phyloP scores from a whole-genome alignment of 306 rosid species.

The Ceratonia siliqua region DNA sequence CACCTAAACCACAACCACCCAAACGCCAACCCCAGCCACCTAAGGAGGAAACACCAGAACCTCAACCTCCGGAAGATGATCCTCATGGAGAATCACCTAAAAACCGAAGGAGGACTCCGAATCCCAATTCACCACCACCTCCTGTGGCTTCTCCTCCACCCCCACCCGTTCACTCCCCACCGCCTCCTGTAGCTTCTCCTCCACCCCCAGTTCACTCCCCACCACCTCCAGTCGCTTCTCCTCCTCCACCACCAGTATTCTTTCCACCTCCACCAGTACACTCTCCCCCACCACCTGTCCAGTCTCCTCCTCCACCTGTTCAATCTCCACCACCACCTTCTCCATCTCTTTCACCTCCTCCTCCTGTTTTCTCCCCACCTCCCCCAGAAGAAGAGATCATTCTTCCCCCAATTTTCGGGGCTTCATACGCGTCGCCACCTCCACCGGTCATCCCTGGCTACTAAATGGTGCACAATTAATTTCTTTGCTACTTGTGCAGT shows the following conservation, averaged over 20 bases:
- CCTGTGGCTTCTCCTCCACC: not conserved
- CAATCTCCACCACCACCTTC: slow-evolving; percentile 28
- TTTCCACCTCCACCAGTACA: not conserved
- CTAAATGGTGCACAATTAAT: slow-evolving; percentile 3
- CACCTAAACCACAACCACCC: not conserved
- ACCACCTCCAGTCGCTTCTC: not conserved
- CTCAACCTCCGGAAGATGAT: not conserved
- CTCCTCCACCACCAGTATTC: not conserved
- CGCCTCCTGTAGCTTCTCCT: not conserved
- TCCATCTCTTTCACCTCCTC: not conserved
- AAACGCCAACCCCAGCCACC: not conserved
- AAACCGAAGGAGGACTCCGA: not conserved
- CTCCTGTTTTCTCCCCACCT: slow-evolving; percentile 7
- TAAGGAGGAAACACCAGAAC: not conserved
- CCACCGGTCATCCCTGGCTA: slow-evolving; percentile 47
- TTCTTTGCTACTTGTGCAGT: not conserved
- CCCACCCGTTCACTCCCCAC: not conserved
- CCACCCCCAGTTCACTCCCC: not conserved
- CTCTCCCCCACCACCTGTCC: not conserved
- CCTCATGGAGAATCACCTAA: not conserved
- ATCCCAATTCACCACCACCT: not conserved
- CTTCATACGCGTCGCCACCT: slow-evolving; percentile 57
- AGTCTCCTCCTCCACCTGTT: not conserved
- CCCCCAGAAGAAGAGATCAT: slow-evolving; percentile 17
- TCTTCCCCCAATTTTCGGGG: slow-evolving; percentile 48